phyloP scores from a whole-genome alignment of 1,284 basidiomycete genomes.

The Puccinia triticina region DNA sequence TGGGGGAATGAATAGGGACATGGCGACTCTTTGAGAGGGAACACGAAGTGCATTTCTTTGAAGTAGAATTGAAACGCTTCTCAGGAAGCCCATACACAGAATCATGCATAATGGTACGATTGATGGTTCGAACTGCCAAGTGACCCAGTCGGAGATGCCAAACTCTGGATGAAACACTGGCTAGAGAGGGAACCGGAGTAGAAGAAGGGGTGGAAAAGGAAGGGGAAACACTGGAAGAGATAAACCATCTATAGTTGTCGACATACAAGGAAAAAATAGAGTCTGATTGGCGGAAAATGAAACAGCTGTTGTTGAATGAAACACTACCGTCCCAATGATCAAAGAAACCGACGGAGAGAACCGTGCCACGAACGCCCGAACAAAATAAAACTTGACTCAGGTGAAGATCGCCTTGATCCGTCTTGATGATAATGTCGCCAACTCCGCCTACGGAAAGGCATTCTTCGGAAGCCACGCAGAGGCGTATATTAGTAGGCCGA shows the following conservation, averaged over 20 bases:
- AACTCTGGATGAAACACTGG: neutral
- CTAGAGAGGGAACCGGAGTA: neutral
- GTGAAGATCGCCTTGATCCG: no score
- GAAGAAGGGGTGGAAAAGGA: neutral
- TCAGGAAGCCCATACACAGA: neutral
- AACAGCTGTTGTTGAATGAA: neutral
- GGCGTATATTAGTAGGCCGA: no score
- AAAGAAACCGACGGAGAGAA: constrained; percentile 1
- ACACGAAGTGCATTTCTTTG: neutral
- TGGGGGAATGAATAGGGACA: neutral
- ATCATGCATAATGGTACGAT: neutral
- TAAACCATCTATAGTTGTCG: neutral
- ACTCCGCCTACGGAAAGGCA: no score
- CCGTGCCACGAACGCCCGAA: neutral
- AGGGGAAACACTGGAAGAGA: neutral
- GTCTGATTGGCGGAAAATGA: no score
- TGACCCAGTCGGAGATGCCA: neutral
- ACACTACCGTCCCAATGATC: neutral
- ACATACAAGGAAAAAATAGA: no score
- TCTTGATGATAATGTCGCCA: no score
- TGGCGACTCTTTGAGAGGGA: neutral
- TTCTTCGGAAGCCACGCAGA: no score
- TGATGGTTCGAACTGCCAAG: neutral
- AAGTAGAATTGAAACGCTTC: neutral
- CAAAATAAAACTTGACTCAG: neutral